A percentile compares a stretch with the other conserved stretches of the same genome.
Conservation (phyloP, 2,329 filamentous ascomycete genomes). For the Samsoniella hepiali region DNA sequence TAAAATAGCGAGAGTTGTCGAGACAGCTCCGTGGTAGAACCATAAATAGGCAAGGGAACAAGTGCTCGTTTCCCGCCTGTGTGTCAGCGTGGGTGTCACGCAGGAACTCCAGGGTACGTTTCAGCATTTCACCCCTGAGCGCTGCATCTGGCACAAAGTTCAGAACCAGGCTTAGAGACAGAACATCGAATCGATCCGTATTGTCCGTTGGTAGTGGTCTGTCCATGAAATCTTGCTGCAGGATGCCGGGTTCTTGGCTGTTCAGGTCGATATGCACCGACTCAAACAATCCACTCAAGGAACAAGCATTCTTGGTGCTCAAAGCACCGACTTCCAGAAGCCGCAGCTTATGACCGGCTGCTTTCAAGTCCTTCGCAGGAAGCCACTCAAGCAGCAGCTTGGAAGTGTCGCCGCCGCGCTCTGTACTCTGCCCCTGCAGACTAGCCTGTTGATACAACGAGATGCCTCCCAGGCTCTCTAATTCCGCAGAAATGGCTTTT, state of each 20-base stretch:
- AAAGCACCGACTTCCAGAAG: slow-evolving; percentile 90
- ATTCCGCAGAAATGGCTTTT: slow-evolving; percentile 49
- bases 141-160: slow-evolving; percentile 85
- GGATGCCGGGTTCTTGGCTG: slow-evolving; percentile 76
- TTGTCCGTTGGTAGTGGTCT: slow-evolving; percentile 65
- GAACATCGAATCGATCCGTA: slow-evolving; percentile 74
- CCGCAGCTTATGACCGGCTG: slow-evolving; percentile 39
- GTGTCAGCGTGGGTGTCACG: slow-evolving; percentile 28
- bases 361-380: slow-evolving; percentile 29
- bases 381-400: slow-evolving; percentile 63
- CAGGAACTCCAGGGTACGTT: slow-evolving; percentile 69
- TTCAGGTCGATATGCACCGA: slow-evolving; percentile 86
- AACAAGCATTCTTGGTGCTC: slow-evolving; percentile 81
- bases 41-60: slow-evolving; percentile 74
- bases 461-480: slow-evolving; percentile 58
- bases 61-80: slow-evolving; percentile 23
- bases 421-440: slow-evolving; percentile 63
- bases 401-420: slow-evolving; percentile 66
- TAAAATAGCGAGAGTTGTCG: slow-evolving; percentile 85
- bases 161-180: slow-evolving; percentile 87
- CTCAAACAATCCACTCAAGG: slow-evolving; percentile 65
- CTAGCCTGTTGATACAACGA: slow-evolving; percentile 64
- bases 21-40: slow-evolving; percentile 88
- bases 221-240: slow-evolving; percentile 92
- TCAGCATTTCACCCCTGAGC: slow-evolving; percentile 80